Base-by-base conservation (phyloP, 495 filamentous ascomycete genomes). In the Geopyxis carbonaria region DNA sequence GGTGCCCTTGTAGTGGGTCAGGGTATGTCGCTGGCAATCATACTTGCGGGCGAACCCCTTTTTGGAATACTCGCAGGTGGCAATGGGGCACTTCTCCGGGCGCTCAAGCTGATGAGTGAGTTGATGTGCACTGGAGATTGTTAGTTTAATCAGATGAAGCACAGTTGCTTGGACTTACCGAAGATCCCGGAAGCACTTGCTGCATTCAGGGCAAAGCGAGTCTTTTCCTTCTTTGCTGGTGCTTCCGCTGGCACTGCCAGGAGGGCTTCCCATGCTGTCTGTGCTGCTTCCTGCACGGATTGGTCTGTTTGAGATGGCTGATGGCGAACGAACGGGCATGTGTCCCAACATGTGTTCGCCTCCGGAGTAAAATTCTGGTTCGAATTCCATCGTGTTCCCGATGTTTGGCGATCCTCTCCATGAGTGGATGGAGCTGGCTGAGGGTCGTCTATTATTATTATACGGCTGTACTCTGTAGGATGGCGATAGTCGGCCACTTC, bases 1-100 rank as follows among this genome's bases (percentile, higher is more conserved):
- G 4, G 85, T 95, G 4, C 91, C 91, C 59, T 95, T 95, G 67
- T 99, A 99, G 48, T 99, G 89, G 18, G 91, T 99, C 46, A 99
- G 57, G 0, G 87, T 93, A 55, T 99, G 89, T n/a, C 89, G 66
- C 57, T 95, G 95, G 63, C 94, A 95, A 60, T 99, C 89, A 53
- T 99, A 99, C 53, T 95, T 99, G 28, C 89, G 67, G 3, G 89
- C 87, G 52, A 99, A 99, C 1, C 89, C 89, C 59, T 94, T 95
- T 43, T 70, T 68, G 60, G 93, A 84, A 56, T 93, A 99, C 50
- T 93, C 84, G 66, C 89, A 99, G 7, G 72, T 89, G 41, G 75
- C 64, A 40, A 95, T 94, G 1, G 89, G 89, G 55, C 89, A 99
- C 56, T 99, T 99, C 42, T 95, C 87, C 0, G 89, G 89, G 11